Percentiles rank a stretch among this genome's conserved stretches.
Conservation (phyloP, 192 early-diverging fungal species). For the Rhizophagus prolifer region DNA sequence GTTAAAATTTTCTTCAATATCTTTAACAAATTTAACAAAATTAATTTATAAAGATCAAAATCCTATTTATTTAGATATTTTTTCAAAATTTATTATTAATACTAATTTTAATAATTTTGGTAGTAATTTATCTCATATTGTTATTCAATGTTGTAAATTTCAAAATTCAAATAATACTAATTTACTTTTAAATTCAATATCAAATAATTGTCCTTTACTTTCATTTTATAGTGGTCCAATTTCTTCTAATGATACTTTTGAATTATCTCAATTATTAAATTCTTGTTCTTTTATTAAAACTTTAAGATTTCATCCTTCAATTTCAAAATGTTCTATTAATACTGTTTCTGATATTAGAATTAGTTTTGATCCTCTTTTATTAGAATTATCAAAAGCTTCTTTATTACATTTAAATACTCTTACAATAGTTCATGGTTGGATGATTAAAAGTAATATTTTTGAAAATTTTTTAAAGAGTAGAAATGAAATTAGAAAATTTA, state of each 20-base stretch:
- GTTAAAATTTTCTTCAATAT: not conserved
- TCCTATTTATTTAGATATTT: not conserved
- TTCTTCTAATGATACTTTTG: not conserved
- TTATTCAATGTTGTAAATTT: constrained; percentile 1
- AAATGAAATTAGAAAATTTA: not conserved
- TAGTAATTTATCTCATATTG: not conserved
- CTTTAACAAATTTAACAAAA: not conserved
- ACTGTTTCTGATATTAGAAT: not conserved
- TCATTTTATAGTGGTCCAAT: not conserved
- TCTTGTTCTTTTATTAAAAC: not conserved
- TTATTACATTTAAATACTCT: not conserved
- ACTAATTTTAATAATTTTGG: not conserved
- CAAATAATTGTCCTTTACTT: not conserved
- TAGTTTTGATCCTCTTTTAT: not conserved
- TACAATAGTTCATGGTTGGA: not conserved
- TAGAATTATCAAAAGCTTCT: not conserved
- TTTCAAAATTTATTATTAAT: not conserved
- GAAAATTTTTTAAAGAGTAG: not conserved
- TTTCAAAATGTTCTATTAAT: not conserved
- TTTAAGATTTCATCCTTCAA: not conserved
- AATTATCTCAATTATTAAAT: not conserved
- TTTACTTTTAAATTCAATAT: not conserved
- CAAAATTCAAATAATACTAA: not conserved
- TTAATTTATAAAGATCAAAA: not conserved
- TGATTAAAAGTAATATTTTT: not conserved